These are phyloP conservation scores for Dianthus caryophyllus DNA, from an alignment of 148 eudicot genomes.

Conservation along the genomic window DNA sequence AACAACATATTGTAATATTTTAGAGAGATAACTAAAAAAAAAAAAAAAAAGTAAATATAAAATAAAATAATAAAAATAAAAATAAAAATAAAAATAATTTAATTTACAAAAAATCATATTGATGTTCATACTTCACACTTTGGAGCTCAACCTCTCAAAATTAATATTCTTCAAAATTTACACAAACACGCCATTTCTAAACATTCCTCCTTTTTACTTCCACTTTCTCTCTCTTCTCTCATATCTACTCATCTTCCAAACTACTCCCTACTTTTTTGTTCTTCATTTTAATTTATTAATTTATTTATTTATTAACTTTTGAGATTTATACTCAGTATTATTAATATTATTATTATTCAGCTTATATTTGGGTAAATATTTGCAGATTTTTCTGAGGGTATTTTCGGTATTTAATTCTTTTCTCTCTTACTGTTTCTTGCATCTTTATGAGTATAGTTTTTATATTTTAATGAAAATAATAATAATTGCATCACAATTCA, in stretches of 20 bases:
- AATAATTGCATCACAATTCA: background rate
- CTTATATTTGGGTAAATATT: background rate
- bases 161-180: background rate
- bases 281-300: too few relatives aligned
- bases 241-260: background rate
- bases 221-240: background rate
- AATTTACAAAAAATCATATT: too few relatives aligned
- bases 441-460: background rate
- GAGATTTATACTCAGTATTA: background rate
- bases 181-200: constrained; percentile 5
- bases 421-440: constrained; percentile 1
- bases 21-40: too few relatives aligned
- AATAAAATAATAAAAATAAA: too few relatives aligned
- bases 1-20: too few relatives aligned
- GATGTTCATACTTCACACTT: too few relatives aligned
- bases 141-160: too few relatives aligned
- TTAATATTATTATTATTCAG: too few relatives aligned
- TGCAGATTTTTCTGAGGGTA: constrained; percentile 4
- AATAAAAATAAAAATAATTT: too few relatives aligned
- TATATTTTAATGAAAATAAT: background rate
- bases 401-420: constrained; percentile 5
- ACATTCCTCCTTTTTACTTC: background rate
- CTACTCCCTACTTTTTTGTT: too few relatives aligned
- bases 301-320: too few relatives aligned
- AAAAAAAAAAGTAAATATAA: too few relatives aligned